These are phyloP conservation scores for Artemisia annua DNA, from an alignment of 129 eudicot species.

Conservation along the genomic window DNA sequence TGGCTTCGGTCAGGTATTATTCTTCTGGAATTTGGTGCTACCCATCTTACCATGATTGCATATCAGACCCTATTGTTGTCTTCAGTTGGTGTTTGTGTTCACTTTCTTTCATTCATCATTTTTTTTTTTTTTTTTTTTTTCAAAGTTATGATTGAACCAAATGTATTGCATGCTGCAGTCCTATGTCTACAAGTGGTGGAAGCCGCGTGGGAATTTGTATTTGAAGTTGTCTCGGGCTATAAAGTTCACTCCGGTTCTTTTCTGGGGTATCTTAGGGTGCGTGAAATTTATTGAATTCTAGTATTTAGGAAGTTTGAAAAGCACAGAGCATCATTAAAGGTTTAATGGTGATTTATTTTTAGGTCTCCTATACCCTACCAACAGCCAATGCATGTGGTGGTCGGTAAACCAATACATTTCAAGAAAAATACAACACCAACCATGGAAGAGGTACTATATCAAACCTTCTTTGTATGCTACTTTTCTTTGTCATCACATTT, in stretches of 20 bases:
- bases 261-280: conserved; percentile 95
- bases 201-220: conserved; percentile 69
- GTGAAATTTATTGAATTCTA: conserved; percentile 25
- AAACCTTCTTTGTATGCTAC: background rate
- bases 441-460: conserved; percentile 66
- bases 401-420: conserved; percentile 76
- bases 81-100: conserved; percentile 12
- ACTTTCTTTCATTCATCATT: conserved; percentile 1
- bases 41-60: too few relatives aligned
- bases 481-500: too few relatives aligned
- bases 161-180: conserved; percentile 52
- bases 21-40: background rate
- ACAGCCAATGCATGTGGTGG: conserved; percentile 85
- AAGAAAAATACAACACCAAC: conserved; percentile 68
- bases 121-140: background rate
- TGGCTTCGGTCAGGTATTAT: conserved; percentile 83
- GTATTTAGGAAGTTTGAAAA: background rate
- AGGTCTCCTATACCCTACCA: conserved; percentile 79
- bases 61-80: too few relatives aligned
- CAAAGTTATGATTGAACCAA: conserved; percentile 1
- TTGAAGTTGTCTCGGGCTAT: conserved; percentile 68
- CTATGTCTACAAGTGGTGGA: conserved; percentile 95
- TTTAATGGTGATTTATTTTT: conserved; percentile 13
- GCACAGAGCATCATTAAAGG: background rate
- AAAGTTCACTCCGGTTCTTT: conserved; percentile 74